These are phyloP conservation scores for Parietichytrium sp. DNA, from an alignment of 108 stramenopile genomes.

Conservation along the genomic window DNA sequence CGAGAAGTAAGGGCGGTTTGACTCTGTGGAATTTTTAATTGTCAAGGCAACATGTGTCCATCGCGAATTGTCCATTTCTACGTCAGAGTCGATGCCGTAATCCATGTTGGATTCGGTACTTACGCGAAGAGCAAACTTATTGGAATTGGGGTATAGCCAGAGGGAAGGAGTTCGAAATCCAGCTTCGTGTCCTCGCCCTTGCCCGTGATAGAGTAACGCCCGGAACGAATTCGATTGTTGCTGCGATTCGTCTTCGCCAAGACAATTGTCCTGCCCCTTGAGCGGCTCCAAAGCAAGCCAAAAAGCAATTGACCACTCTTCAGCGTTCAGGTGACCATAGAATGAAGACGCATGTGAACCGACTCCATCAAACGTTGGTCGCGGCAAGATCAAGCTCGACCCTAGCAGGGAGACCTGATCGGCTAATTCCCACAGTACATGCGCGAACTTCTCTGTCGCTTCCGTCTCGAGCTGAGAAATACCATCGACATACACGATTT, in stretches of 20 bases:
- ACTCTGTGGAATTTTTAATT: neutral
- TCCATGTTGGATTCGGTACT: neutral
- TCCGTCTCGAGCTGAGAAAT: no score
- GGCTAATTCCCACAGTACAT: no score
- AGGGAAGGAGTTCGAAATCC: neutral
- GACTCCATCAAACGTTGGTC: no score
- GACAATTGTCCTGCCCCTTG: no score
- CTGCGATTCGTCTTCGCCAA: no score
- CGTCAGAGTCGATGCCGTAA: neutral
- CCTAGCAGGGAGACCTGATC: no score
- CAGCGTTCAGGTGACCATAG: no score
- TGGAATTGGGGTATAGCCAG: constrained; percentile 10
- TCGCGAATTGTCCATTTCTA: neutral
- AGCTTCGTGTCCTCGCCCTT: neutral
- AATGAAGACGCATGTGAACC: no score
- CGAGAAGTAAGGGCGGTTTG: neutral
- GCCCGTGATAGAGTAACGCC: neutral
- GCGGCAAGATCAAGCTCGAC: no score
- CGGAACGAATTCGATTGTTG: neutral
- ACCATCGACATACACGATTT: no score
- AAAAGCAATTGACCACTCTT: neutral
- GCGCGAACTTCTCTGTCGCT: no score
- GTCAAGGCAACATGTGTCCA: constrained; percentile 17
- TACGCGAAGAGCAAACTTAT: constrained; percentile 10
- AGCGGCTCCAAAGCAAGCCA: constrained; percentile 12